Conservation (phyloP, 148 eudicot species). For the Camellia japonica region DNA sequence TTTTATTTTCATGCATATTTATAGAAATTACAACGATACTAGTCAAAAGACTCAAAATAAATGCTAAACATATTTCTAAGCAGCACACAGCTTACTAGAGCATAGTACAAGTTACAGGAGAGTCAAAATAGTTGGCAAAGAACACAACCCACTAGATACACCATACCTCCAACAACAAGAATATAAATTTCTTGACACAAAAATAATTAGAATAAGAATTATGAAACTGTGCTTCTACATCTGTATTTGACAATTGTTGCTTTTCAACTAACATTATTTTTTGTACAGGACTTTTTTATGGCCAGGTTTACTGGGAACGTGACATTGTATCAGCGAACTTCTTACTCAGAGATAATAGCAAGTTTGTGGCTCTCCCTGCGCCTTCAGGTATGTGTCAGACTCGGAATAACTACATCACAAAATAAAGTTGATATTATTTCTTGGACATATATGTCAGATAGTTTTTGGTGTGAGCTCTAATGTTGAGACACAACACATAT, state of each 20-base stretch:
- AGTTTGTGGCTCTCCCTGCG: slow-evolving; percentile 98
- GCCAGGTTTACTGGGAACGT: slow-evolving; percentile 53
- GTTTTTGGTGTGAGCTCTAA: neutral
- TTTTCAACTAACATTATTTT: slow-evolving; percentile 16
- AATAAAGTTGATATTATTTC: neutral
- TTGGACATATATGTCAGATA: neutral
- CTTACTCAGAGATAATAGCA: slow-evolving; percentile 83
- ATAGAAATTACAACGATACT: no score
- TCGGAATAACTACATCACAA: neutral
- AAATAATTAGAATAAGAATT: no score
- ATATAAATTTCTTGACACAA: no score
- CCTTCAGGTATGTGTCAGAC: slow-evolving; percentile 61
- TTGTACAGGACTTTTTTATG: slow-evolving; percentile 69
- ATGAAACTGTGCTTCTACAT: neutral
- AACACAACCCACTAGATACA: no score
- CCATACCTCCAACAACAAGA: no score
- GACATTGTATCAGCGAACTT: slow-evolving; percentile 75
- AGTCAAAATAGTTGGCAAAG: no score
- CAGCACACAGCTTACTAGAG: no score
- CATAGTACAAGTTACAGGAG: no score
- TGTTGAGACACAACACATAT: neutral
- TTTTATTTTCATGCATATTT: no score
- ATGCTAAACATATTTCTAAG: no score
- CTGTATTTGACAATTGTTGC: neutral
- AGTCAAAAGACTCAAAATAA: no score